Conservation (phyloP, 2,329 filamentous ascomycete genomes). For the Neonectria hederae region DNA sequence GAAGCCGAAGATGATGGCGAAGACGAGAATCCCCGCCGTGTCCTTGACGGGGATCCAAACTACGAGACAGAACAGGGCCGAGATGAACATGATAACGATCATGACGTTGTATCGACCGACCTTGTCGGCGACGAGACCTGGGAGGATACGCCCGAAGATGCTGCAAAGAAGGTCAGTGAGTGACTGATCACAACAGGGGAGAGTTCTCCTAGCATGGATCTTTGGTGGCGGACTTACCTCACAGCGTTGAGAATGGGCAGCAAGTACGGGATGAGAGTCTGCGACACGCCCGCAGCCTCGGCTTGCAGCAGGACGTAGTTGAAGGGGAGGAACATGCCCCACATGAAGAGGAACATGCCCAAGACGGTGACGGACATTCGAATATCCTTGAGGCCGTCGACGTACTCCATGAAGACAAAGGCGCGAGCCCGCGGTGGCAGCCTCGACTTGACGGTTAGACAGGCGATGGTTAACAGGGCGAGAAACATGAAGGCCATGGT, state of each 20-base stretch:
- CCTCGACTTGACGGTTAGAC: slow-evolving; percentile 48
- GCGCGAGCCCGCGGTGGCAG: slow-evolving; percentile 57
- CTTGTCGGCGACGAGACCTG: slow-evolving; percentile 58
- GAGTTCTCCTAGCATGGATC: not conserved
- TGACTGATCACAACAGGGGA: not conserved
- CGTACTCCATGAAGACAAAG: slow-evolving; percentile 58
- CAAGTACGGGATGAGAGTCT: slow-evolving; percentile 56
- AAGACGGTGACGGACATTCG: slow-evolving; percentile 54
- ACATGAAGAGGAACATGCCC: slow-evolving; percentile 64
- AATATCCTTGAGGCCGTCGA: slow-evolving; percentile 56
- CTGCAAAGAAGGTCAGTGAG: slow-evolving; percentile 43
- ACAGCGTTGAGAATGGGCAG: slow-evolving; percentile 67
- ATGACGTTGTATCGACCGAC: slow-evolving; percentile 58
- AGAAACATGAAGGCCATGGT: slow-evolving; percentile 58
- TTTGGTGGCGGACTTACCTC: slow-evolving; percentile 46
- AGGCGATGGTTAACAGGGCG: slow-evolving; percentile 45
- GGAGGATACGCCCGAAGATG: slow-evolving; percentile 62
- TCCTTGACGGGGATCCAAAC: slow-evolving; percentile 61
- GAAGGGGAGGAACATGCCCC: slow-evolving; percentile 64
- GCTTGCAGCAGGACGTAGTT: slow-evolving; percentile 63
- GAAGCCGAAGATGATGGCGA: slow-evolving; percentile 75
- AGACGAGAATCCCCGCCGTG: slow-evolving; percentile 69
- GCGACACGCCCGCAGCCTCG: slow-evolving; percentile 53
- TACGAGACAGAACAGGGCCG: slow-evolving; percentile 55
- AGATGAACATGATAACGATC: slow-evolving; percentile 62